Percentiles rank a stretch among this genome's conserved stretches.
These are phyloP conservation scores for Candida sanyaensis DNA, from an alignment of 1,139 yeast species.

Conservation along the genomic window DNA sequence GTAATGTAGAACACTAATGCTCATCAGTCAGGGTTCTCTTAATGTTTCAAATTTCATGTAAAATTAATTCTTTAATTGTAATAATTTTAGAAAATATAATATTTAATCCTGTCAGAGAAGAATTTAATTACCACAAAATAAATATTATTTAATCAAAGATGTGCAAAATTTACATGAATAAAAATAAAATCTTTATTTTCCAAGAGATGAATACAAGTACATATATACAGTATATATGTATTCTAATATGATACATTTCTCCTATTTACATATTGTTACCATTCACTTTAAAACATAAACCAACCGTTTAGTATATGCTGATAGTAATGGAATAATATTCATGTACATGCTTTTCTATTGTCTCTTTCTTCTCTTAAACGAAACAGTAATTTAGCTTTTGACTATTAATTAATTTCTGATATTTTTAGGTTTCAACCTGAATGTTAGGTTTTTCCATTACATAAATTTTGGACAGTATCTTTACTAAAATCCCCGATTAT, in stretches of 20 bases:
- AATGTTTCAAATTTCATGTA: not conserved
- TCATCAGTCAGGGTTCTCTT: conserved; percentile 3
- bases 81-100: no score
- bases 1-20: not conserved
- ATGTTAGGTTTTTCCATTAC: no score
- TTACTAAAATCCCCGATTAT: no score
- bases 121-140: no score
- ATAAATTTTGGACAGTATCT: no score
- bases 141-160: not conserved
- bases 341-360: no score
- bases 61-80: no score
- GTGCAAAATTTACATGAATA: not conserved
- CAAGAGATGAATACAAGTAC: no score
- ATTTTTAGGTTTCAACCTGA: no score
- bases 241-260: conserved; percentile 1
- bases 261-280: not conserved
- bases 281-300: not conserved
- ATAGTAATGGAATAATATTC: no score
- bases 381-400: not conserved
- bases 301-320: not conserved
- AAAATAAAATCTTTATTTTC: not conserved
- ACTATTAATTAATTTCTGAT: no score
- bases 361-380: not conserved
- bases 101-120: no score
- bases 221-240: not conserved